Evolutionary conservation across 129 eudicot genomes (phyloP).

Genomic region (Flaveria brownii): DNA sequence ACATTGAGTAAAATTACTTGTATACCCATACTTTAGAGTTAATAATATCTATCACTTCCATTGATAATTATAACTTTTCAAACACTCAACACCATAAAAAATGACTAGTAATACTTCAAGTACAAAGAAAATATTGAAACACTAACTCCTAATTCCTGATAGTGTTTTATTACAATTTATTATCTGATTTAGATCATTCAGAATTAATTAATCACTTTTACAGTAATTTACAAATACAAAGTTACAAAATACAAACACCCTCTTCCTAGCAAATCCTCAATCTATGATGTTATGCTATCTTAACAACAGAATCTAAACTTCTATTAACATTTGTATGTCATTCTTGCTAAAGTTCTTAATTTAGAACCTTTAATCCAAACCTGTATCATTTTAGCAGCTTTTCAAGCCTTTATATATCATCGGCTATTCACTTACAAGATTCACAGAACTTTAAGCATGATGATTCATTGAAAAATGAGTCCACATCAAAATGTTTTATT

Average conservation of each 20-base stretch:
- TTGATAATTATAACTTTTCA: not conserved
- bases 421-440: not conserved
- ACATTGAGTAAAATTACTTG: no score
- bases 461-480: not conserved
- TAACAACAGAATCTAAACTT: no score
- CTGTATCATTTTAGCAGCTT: not conserved
- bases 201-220: not conserved
- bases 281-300: not conserved
- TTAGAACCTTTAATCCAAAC: not conserved
- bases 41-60: not conserved
- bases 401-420: not conserved
- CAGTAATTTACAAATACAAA: not conserved
- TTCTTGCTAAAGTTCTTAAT: not conserved
- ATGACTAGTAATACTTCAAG: not conserved
- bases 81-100: not conserved
- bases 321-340: not conserved
- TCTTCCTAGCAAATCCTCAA: not conserved
- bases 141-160: not conserved
- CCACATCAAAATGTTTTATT: not conserved
- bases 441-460: not conserved
- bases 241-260: not conserved
- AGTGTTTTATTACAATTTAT: not conserved
- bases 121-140: not conserved
- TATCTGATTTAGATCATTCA: not conserved
- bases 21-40: not conserved